Conservation (phyloP, 2,329 filamentous ascomycete genomes). For the Dothiorella sarmentorum region DNA sequence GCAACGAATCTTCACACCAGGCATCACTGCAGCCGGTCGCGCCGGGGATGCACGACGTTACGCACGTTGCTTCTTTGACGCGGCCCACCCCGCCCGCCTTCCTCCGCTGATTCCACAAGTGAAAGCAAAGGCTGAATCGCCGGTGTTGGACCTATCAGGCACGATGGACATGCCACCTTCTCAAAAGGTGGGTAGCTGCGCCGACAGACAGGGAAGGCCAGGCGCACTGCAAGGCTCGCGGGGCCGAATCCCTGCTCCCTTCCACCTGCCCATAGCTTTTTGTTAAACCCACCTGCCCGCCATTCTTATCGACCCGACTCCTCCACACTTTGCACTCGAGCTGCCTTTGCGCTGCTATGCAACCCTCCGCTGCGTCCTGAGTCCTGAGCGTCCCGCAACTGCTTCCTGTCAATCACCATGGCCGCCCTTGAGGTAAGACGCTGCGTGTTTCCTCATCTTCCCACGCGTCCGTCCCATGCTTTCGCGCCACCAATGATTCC, state of each 20-base stretch:
- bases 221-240: conserved; percentile 14
- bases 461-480: neutral
- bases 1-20: neutral
- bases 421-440: conserved; percentile 13
- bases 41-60: neutral
- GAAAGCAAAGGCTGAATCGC: neutral
- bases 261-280: conserved; percentile 1
- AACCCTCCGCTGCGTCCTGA: neutral
- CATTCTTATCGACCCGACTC: conserved; percentile 4
- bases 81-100: neutral
- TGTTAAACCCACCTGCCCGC: conserved; percentile 4
- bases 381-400: neutral
- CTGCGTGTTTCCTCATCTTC: neutral
- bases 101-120: conserved; percentile 8
- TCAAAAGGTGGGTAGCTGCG: conserved; percentile 10
- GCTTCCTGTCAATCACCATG: conserved; percentile 1
- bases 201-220: neutral
- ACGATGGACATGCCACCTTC: conserved; percentile 11
- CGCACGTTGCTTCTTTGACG: neutral
- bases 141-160: neutral
- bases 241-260: conserved; percentile 2
- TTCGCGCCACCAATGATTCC: neutral
- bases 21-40: neutral
- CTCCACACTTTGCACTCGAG: neutral
- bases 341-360: neutral